Percentiles rank a stretch among this genome's conserved stretches.
Conservation (phyloP, 1,139 yeast genomes). For the Yamadazyma taylorii region DNA sequence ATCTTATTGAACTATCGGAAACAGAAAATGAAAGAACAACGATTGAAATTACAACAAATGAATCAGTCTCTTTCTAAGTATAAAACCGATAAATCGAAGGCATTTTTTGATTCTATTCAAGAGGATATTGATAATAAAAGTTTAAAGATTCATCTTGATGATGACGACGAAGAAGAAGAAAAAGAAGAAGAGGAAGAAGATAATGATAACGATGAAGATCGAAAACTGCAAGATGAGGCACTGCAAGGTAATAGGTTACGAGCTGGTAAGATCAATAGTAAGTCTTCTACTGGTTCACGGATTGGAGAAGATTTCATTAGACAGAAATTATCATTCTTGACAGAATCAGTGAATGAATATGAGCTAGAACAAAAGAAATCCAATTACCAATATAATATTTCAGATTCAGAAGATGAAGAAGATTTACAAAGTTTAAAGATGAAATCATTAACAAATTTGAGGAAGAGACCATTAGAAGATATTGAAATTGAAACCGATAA, state of each 20-base stretch:
- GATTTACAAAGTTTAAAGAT: slow-evolving; percentile 51
- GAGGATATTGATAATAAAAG: slow-evolving; percentile 33
- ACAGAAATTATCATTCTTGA: slow-evolving; percentile 62
- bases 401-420: slow-evolving; percentile 35
- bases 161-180: slow-evolving; percentile 21
- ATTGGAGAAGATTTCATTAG: slow-evolving; percentile 61
- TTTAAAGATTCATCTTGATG: slow-evolving; percentile 27
- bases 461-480: slow-evolving; percentile 21
- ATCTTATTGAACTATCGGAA: slow-evolving; percentile 51
- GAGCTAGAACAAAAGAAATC: slow-evolving; percentile 35
- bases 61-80: slow-evolving; percentile 48
- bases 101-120: slow-evolving; percentile 72
- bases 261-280: neutral
- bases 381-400: slow-evolving; percentile 33
- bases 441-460: slow-evolving; percentile 33
- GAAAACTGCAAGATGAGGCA: neutral
- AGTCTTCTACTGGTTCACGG: slow-evolving; percentile 5
- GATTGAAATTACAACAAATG: slow-evolving; percentile 54
- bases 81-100: slow-evolving; percentile 59
- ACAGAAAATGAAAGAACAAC: slow-evolving; percentile 56
- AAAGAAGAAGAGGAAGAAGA: slow-evolving; percentile 10
- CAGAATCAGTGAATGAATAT: slow-evolving; percentile 33
- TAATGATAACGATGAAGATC: too few species aligned
- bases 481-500: slow-evolving; percentile 19
- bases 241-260: too few species aligned